A percentile compares a stretch with the other conserved stretches of the same genome.
Conservation (phyloP, 495 filamentous ascomycete genomes). For the Patellaria atrata region DNA sequence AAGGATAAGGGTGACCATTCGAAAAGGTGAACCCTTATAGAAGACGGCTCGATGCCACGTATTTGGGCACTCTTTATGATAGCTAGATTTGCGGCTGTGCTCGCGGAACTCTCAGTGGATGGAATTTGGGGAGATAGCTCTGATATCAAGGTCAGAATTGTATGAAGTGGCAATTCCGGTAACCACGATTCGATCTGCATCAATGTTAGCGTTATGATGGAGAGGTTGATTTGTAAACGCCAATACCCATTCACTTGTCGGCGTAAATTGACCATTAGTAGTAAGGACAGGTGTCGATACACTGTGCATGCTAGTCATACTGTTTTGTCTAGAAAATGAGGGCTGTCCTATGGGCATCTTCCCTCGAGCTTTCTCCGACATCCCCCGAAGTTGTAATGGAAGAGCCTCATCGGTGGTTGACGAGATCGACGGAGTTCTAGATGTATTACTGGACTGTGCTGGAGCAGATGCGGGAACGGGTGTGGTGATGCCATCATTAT, state of each 20-base stretch:
- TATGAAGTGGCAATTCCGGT: constrained; percentile 80
- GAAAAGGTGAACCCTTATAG: constrained; percentile 73
- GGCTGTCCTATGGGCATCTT: constrained; percentile 85
- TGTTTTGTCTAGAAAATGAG: constrained; percentile 83
- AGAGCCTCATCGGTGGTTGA: constrained; percentile 66
- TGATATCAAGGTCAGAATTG: constrained; percentile 65
- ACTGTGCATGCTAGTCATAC: constrained; percentile 66
- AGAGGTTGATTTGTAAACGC: not conserved
- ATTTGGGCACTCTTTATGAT: constrained; percentile 26
- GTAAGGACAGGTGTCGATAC: constrained; percentile 41
- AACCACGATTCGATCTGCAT: constrained; percentile 86
- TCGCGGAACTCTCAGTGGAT: constrained; percentile 28
- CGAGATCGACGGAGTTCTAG: constrained; percentile 56
- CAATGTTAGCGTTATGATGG: constrained; percentile 9
- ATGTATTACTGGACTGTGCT: constrained; percentile 52
- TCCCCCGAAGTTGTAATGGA: constrained; percentile 79
- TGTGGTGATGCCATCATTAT: constrained; percentile 43
- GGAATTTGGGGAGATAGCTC: constrained; percentile 37
- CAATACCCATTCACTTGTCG: constrained; percentile 57
- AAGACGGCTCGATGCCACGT: constrained; percentile 56
- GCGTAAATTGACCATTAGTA: constrained; percentile 50
- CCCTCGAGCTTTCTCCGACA: constrained; percentile 94
- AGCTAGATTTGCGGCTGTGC: constrained; percentile 16
- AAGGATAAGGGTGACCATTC: constrained; percentile 87
- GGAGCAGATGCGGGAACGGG: constrained; percentile 36